These are phyloP conservation scores for Linum trigynum DNA, from an alignment of 345 rosid genomes.

Conservation along the genomic window DNA sequence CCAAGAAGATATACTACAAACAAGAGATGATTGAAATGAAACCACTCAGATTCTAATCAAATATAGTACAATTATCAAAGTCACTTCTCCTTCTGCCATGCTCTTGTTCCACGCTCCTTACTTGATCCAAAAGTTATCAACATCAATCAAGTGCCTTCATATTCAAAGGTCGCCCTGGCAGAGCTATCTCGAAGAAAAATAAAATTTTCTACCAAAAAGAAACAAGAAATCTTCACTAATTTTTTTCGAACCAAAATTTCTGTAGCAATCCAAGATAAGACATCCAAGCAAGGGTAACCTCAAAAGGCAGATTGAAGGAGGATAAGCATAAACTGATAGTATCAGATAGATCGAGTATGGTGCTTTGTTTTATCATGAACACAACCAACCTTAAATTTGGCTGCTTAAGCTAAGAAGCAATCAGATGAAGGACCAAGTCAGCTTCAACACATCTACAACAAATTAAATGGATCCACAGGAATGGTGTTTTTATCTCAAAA, in stretches of 20 bases:
- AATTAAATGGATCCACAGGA: not conserved
- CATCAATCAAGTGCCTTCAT: not conserved
- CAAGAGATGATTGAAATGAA: not conserved
- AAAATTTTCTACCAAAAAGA: too few species aligned
- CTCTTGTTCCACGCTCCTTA: not conserved
- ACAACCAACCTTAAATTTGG: not conserved
- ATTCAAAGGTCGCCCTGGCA: not conserved
- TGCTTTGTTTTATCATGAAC: not conserved
- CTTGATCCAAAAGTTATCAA: not conserved
- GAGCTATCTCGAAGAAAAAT: not conserved
- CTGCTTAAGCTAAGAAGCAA: not conserved
- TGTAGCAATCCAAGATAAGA: too few species aligned
- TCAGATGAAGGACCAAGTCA: not conserved
- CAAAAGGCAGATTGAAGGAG: too few species aligned
- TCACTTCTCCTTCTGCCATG: not conserved
- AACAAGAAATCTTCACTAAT: not conserved
- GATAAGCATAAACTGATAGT: not conserved
- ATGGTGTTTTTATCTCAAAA: slow-evolving; percentile 8
- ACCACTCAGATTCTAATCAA: not conserved
- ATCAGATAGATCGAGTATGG: not conserved
- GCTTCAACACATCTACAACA: not conserved
- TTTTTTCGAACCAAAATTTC: not conserved
- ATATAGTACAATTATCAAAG: not conserved
- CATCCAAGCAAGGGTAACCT: not conserved
- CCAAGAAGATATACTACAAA: not conserved